Evolutionary conservation across 192 early-diverging fungal genomes (phyloP).

Genomic region (Coemansia brasiliensis): DNA sequence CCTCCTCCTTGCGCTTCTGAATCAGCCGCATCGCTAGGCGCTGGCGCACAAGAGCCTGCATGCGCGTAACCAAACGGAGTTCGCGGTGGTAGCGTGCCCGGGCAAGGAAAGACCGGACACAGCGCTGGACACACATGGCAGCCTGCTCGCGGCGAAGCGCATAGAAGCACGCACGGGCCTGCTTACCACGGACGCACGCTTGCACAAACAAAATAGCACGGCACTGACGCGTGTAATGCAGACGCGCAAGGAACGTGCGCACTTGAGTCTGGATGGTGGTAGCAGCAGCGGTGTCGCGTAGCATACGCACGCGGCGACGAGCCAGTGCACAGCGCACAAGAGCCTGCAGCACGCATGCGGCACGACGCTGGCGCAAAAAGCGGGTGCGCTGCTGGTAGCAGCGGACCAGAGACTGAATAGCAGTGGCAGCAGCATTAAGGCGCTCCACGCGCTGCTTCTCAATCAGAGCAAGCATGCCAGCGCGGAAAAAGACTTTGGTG

Average conservation of each 20-base stretch:
- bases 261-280: conserved; percentile 72
- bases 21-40: conserved; percentile 69
- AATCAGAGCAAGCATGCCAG: conserved; percentile 67
- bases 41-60: conserved; percentile 84
- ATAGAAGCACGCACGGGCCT: conserved; percentile 65
- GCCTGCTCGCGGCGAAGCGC: conserved; percentile 62
- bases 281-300: conserved; percentile 72
- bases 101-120: conserved; percentile 66
- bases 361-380: conserved; percentile 57
- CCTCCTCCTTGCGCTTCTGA: conserved; percentile 75
- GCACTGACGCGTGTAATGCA: conserved; percentile 38
- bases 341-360: conserved; percentile 70
- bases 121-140: conserved; percentile 76
- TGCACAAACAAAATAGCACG: conserved; percentile 64
- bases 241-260: conserved; percentile 64
- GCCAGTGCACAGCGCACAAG: conserved; percentile 64
- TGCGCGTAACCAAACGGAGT: conserved; percentile 61
- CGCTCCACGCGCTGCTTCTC: conserved; percentile 91
- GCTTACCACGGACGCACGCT: conserved; percentile 61
- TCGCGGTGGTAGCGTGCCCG: conserved; percentile 62
- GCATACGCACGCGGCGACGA: conserved; percentile 48
- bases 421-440: conserved; percentile 74
- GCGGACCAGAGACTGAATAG: conserved; percentile 76
- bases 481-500: conserved; percentile 98
- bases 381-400: conserved; percentile 63